phyloP scores from a whole-genome alignment of 2,329 filamentous ascomycete genomes.

The Onygenales sp. region DNA sequence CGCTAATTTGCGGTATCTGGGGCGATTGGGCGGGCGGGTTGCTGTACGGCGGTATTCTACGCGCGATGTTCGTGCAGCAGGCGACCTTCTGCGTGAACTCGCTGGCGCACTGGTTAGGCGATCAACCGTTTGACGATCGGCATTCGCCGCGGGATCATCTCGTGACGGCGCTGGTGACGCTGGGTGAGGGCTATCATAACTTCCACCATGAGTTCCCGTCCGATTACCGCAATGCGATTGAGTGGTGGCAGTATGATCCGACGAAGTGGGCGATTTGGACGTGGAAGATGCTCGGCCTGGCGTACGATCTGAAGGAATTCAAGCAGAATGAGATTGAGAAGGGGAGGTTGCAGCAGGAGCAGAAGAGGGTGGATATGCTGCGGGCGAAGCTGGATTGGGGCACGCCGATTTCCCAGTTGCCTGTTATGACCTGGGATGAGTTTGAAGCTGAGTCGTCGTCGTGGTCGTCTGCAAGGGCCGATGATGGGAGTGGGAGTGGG shows the following conservation, averaged over 20 bases:
- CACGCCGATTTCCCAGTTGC: constrained; percentile 70
- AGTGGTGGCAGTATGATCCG: constrained; percentile 84
- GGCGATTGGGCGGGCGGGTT: constrained; percentile 72
- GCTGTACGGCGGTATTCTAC: constrained; percentile 73
- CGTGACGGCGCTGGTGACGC: constrained; percentile 75
- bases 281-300: constrained; percentile 74
- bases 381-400: constrained; percentile 75
- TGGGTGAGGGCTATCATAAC: constrained; percentile 87
- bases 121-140: constrained; percentile 85
- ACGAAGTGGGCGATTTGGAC: constrained; percentile 81
- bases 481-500: constrained; percentile 38
- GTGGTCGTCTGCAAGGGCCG: constrained; percentile 50
- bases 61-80: constrained; percentile 83
- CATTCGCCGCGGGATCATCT: constrained; percentile 83
- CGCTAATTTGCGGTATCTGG: constrained; percentile 67
- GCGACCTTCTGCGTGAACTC: constrained; percentile 91
- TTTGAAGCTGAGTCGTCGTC: constrained; percentile 42
- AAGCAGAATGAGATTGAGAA: constrained; percentile 85
- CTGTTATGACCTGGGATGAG: constrained; percentile 77
- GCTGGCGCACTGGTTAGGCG: constrained; percentile 83
- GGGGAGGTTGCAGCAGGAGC: constrained; percentile 74
- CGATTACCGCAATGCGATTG: constrained; percentile 82
- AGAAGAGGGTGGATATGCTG: constrained; percentile 89
- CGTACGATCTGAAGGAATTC: constrained; percentile 83
- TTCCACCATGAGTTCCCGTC: constrained; percentile 92